phyloP scores from a whole-genome alignment of 2,329 filamentous ascomycete species.

The Hypoxylon sp. region DNA sequence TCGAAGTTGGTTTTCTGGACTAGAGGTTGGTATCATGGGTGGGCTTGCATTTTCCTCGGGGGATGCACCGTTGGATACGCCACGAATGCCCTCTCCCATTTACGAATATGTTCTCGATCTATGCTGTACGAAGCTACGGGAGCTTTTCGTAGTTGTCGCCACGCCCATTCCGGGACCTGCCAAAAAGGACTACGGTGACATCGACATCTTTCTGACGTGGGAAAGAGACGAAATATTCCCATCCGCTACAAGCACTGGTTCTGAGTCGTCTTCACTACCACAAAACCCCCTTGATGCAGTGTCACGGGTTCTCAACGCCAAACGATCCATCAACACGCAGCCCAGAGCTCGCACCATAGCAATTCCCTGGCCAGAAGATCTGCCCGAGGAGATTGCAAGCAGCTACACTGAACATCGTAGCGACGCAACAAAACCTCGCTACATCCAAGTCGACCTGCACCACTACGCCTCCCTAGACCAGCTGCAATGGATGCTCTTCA shows the following conservation, averaged over 20 bases:
- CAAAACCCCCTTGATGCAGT: constrained; percentile 49
- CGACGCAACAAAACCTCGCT: constrained; percentile 44
- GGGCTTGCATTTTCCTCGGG: constrained; percentile 68
- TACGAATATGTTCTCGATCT: constrained; percentile 65
- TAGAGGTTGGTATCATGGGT: constrained; percentile 65
- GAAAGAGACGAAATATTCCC: constrained; percentile 43
- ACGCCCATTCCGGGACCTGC: constrained; percentile 75
- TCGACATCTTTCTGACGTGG: constrained; percentile 74
- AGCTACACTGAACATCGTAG: constrained; percentile 28
- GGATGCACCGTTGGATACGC: constrained; percentile 65
- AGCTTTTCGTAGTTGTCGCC: constrained; percentile 66
- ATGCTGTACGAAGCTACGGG: constrained; percentile 60
- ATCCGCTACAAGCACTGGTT: neutral
- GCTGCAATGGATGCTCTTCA: constrained; percentile 74
- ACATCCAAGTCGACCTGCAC: constrained; percentile 77
- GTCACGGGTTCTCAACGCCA: constrained; percentile 59
- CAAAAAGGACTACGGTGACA: constrained; percentile 76
- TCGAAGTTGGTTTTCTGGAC: too few relatives aligned
- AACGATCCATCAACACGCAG: constrained; percentile 50
- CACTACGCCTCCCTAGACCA: constrained; percentile 58
- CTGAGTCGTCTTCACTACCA: neutral
- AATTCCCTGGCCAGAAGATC: constrained; percentile 63
- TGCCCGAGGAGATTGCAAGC: constrained; percentile 9
- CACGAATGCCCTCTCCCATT: constrained; percentile 70
- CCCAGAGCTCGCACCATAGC: constrained; percentile 59